A percentile compares a stretch with the other conserved stretches of the same genome.
Conservation (phyloP, 768 basidiomycete species). For the button mushroom (Agaricus bisporus) region DNA sequence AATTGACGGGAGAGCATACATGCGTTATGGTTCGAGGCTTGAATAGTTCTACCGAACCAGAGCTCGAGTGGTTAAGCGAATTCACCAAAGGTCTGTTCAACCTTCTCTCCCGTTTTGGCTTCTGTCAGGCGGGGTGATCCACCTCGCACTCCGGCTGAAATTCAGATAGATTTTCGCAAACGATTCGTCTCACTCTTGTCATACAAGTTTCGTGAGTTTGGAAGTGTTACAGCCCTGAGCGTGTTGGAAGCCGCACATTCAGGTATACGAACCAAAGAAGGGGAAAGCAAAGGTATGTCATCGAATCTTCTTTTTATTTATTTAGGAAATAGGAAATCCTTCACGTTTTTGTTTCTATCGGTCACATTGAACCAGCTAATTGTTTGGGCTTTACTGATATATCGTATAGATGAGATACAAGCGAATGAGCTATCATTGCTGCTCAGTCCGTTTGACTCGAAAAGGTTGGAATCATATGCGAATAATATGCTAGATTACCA, state of each 20-base stretch:
- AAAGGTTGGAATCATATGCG: conserved; percentile 91
- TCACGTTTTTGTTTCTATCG: not conserved
- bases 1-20: conserved; percentile 94
- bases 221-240: conserved; percentile 79
- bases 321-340: no score
- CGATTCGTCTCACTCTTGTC: conserved; percentile 87
- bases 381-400: no score
- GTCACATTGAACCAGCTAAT: no score
- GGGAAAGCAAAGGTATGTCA: conserved; percentile 29
- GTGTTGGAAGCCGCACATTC: conserved; percentile 80
- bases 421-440: conserved; percentile 46
- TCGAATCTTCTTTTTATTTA: not conserved
- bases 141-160: not conserved
- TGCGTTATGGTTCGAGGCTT: conserved; percentile 92
- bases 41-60: conserved; percentile 54
- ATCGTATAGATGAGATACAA: conserved; percentile 22
- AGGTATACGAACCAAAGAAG: conserved; percentile 34
- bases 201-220: conserved; percentile 93
- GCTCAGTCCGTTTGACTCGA: conserved; percentile 89
- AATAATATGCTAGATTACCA: conserved; percentile 97
- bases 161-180: conserved; percentile 75
- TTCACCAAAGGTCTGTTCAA: conserved; percentile 68
- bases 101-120: not conserved
- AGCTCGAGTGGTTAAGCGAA: conserved; percentile 80
- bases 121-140: not conserved